These are phyloP conservation scores for Golubevia sp. DNA, from an alignment of 1,284 basidiomycete species.

Conservation along the genomic window DNA sequence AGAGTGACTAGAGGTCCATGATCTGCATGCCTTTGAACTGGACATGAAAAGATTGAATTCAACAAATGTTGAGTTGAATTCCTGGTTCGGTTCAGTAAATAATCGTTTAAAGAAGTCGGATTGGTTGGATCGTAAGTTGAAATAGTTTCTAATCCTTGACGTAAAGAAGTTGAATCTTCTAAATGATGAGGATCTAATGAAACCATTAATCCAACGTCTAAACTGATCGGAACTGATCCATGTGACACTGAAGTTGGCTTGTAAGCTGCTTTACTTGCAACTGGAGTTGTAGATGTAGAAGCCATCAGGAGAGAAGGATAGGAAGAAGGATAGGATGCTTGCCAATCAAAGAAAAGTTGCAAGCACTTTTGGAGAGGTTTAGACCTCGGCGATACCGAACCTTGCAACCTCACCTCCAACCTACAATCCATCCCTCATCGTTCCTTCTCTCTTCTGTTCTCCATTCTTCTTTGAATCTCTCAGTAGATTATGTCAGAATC, in stretches of 20 bases:
- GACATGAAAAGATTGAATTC: constrained; percentile 39
- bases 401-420: too few species aligned
- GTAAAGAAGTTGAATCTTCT: neutral
- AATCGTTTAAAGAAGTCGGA: constrained; percentile 13
- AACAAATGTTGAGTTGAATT: constrained; percentile 43
- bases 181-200: constrained; percentile 39
- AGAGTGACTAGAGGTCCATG: constrained; percentile 43
- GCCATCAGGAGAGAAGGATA: too few species aligned
- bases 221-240: constrained; percentile 29
- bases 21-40: constrained; percentile 33
- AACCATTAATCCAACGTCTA: constrained; percentile 41
- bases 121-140: neutral
- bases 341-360: too few species aligned
- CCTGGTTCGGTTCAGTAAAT: constrained; percentile 23
- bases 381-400: too few species aligned
- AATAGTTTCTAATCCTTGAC: neutral
- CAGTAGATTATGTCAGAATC: neutral
- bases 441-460: too few species aligned
- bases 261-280: too few species aligned
- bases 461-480: too few species aligned
- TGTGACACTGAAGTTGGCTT: constrained; percentile 24
- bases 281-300: too few species aligned
- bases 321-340: too few species aligned
- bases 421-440: too few species aligned
- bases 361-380: too few species aligned